Percentiles rank a stretch among this genome's conserved stretches.
phyloP scores from a whole-genome alignment of 805 yeast genomes.

The Nakazawaea siamensis region DNA sequence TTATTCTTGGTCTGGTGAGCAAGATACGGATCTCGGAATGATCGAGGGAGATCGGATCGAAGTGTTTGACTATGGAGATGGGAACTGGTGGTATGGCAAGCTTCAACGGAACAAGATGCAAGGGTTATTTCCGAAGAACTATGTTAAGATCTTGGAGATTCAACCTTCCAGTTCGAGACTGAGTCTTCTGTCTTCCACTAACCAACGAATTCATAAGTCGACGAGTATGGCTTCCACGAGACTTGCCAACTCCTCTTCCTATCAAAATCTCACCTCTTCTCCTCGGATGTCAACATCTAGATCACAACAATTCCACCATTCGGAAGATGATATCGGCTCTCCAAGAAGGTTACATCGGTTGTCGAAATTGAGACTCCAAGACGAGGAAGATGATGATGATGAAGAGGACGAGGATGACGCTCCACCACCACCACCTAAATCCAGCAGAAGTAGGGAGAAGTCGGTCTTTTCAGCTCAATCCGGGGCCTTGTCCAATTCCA shows the following conservation, averaged over 20 bases:
- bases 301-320: constrained; percentile 2
- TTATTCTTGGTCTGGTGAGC: constrained; percentile 92
- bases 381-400: background rate
- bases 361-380: constrained; percentile 1
- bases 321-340: background rate
- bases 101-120: constrained; percentile 71
- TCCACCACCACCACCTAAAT: constrained; percentile 27
- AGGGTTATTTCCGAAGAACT: constrained; percentile 85
- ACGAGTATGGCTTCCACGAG: constrained; percentile 8
- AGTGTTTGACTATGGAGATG: constrained; percentile 68
- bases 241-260: background rate
- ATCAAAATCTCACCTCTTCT: background rate
- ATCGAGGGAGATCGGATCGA: constrained; percentile 90
- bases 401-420: constrained; percentile 9
- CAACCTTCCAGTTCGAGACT: constrained; percentile 14
- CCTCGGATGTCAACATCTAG: too few relatives aligned
- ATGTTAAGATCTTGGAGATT: constrained; percentile 51
- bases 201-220: constrained; percentile 10
- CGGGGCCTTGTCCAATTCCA: constrained; percentile 9
- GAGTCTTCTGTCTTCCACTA: constrained; percentile 13
- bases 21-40: constrained; percentile 85
- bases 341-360: too few relatives aligned
- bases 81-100: constrained; percentile 87
- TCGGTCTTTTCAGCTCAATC: constrained; percentile 1
- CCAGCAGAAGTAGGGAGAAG: constrained; percentile 3